Conservation (phyloP, 2,329 filamentous ascomycete species). For the Ceratocystis smalleyi region DNA sequence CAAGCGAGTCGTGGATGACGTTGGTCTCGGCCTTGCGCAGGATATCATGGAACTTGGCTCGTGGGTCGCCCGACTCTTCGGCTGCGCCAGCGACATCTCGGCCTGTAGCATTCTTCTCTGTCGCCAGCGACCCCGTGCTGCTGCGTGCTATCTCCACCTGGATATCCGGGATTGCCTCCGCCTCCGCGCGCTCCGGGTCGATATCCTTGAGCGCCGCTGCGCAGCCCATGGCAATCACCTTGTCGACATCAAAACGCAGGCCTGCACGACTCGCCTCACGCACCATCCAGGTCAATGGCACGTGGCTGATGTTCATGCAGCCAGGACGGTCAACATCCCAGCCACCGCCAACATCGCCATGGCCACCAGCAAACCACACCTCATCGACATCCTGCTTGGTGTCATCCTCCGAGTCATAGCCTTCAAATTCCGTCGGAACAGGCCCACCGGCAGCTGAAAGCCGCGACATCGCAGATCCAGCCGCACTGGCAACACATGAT, state of each 20-base stretch:
- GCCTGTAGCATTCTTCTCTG: neutral
- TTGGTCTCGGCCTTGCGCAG: constrained; percentile 41
- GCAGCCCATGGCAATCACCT: constrained; percentile 52
- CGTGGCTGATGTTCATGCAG: constrained; percentile 50
- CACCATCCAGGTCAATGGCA: constrained; percentile 57
- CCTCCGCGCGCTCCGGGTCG: constrained; percentile 2
- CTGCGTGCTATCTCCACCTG: constrained; percentile 23
- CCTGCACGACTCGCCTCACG: constrained; percentile 45
- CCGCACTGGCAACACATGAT: constrained; percentile 18
- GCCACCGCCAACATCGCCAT: constrained; percentile 65
- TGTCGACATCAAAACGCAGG: constrained; percentile 52
- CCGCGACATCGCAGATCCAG: neutral
- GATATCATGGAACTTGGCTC: constrained; percentile 37
- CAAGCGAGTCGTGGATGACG: constrained; percentile 54
- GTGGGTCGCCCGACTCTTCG: neutral
- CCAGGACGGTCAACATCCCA: constrained; percentile 41
- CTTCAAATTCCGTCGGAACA: constrained; percentile 13
- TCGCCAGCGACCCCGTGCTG: constrained; percentile 9
- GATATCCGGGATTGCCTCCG: constrained; percentile 22
- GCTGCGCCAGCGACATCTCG: too few relatives aligned
- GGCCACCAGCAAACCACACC: constrained; percentile 65
- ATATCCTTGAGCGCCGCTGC: constrained; percentile 23
- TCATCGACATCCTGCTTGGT: constrained; percentile 59
- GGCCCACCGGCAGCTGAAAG: neutral
- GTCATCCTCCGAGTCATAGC: constrained; percentile 32